Evolutionary conservation across 306 rosid genomes (phyloP).

Genomic region (Prinsepia uniflora): DNA sequence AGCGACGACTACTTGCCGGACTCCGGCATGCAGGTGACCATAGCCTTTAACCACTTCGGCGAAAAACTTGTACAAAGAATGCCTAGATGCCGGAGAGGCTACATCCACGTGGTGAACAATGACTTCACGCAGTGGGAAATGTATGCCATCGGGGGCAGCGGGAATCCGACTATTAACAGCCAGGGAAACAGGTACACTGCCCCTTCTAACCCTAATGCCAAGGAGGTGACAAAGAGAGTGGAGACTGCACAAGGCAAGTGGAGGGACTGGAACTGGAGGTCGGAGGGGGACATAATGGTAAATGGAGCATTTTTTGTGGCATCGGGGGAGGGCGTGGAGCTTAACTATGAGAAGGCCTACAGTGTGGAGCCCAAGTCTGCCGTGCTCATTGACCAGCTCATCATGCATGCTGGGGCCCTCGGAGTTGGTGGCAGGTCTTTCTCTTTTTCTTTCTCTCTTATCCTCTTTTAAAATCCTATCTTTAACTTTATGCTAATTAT

Average conservation of each 20-base stretch:
- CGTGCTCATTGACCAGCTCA: slow-evolving; percentile 52
- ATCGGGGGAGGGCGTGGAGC: slow-evolving; percentile 47
- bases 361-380: slow-evolving; percentile 70
- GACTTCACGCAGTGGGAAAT: slow-evolving; percentile 84
- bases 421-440: slow-evolving; percentile 71
- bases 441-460: background rate
- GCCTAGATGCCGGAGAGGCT: slow-evolving; percentile 85
- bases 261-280: slow-evolving; percentile 79
- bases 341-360: slow-evolving; percentile 57
- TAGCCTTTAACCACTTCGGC: slow-evolving; percentile 90
- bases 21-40: slow-evolving; percentile 79
- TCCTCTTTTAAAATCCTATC: background rate
- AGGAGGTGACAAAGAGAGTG: slow-evolving; percentile 78
- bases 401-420: slow-evolving; percentile 72
- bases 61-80: slow-evolving; percentile 72
- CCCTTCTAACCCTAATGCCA: slow-evolving; percentile 50
- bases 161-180: slow-evolving; percentile 70
- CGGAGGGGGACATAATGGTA: slow-evolving; percentile 75
- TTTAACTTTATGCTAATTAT: slow-evolving; percentile 3
- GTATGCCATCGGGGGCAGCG: slow-evolving; percentile 94
- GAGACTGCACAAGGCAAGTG: slow-evolving; percentile 51
- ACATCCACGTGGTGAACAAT: slow-evolving; percentile 82
- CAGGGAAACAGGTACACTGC: slow-evolving; percentile 77
- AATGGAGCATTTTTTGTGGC: slow-evolving; percentile 77
- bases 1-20: slow-evolving; percentile 67